Conservation (phyloP, 345 rosid species). For the Salix udensis region DNA sequence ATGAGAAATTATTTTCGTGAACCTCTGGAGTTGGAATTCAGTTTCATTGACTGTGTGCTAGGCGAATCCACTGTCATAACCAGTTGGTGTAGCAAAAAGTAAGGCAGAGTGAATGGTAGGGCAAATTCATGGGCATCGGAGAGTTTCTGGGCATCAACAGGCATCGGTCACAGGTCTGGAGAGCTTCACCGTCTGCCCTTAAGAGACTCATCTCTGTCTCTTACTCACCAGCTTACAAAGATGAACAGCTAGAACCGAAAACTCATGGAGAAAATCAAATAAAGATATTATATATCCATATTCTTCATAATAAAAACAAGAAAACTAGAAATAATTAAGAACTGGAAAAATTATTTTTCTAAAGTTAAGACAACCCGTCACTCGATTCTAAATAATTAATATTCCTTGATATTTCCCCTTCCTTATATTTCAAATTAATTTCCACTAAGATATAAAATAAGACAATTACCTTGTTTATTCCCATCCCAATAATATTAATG, state of each 20-base stretch:
- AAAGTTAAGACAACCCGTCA: background rate
- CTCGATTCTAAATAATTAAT: background rate
- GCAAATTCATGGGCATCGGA: background rate
- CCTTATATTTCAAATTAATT: background rate
- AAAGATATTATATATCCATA: too few species aligned
- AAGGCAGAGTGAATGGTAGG: background rate
- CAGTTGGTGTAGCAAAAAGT: background rate
- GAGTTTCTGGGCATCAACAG: background rate
- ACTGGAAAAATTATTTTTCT: too few species aligned
- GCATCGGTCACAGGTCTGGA: background rate
- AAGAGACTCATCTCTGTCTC: background rate
- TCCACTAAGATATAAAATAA: background rate
- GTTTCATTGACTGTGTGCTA: background rate
- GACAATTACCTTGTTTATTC: background rate
- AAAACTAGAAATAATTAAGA: too few species aligned
- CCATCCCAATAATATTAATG: background rate
- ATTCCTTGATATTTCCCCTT: background rate
- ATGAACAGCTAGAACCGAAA: background rate
- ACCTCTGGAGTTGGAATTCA: background rate
- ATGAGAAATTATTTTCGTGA: background rate
- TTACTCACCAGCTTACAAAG: background rate
- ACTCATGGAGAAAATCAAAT: background rate
- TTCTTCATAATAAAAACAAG: too few species aligned
- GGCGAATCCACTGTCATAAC: background rate
- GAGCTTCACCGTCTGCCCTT: background rate